phyloP scores from a whole-genome alignment of 495 filamentous ascomycete genomes.

The Penicillium arizonense region DNA sequence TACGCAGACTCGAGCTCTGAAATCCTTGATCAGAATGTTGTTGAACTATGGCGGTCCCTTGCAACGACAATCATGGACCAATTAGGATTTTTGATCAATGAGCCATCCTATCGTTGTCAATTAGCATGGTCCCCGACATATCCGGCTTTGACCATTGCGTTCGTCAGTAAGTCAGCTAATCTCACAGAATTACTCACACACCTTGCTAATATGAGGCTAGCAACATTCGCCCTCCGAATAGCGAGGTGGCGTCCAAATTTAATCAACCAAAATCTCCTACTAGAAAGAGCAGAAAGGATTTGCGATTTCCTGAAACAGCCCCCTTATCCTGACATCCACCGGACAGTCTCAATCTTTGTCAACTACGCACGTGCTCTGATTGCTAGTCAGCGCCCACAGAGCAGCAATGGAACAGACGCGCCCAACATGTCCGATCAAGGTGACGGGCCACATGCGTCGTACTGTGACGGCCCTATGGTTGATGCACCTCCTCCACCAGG shows the following conservation, averaged over 20 bases:
- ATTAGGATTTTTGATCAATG: constrained; percentile 33
- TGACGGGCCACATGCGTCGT: constrained; percentile 13
- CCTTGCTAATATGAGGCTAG: constrained; percentile 14
- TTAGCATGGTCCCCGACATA: constrained; percentile 42
- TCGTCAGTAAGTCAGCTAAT: constrained; percentile 36
- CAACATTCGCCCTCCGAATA: constrained; percentile 41
- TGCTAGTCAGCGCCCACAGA: constrained; percentile 28
- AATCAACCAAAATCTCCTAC: constrained; percentile 34
- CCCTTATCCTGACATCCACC: constrained; percentile 44
- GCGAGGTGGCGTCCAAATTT: constrained; percentile 41
- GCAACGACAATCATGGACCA: constrained; percentile 40
- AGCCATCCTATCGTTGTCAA: constrained; percentile 39
- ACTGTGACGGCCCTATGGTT: constrained; percentile 18
- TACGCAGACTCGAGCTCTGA: constrained; percentile 23
- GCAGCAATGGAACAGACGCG: constrained; percentile 16
- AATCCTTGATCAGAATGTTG: constrained; percentile 24
- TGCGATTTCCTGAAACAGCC: constrained; percentile 42
- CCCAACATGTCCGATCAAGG: constrained; percentile 16
- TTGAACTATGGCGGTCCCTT: constrained; percentile 38
- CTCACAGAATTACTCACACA: not conserved
- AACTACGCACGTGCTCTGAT: constrained; percentile 41
- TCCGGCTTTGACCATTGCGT: constrained; percentile 40
- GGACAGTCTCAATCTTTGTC: constrained; percentile 44
- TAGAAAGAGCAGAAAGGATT: constrained; percentile 37
- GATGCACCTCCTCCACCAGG: constrained; percentile 19